Evolutionary conservation across 1,284 basidiomycete species (phyloP).

Genomic region (Marasmius sp.): DNA sequence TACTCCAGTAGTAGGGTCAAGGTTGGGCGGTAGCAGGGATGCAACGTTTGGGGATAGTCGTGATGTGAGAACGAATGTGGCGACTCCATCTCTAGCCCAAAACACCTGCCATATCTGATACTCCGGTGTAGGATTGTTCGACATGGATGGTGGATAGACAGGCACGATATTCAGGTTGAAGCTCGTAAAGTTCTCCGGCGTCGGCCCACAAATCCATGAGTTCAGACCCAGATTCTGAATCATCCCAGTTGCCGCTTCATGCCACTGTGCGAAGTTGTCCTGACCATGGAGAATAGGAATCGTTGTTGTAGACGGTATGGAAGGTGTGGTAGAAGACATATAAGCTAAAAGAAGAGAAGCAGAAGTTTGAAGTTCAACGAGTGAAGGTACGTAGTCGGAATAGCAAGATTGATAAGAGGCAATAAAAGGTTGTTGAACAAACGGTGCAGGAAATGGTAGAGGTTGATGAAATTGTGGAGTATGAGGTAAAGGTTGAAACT

Average conservation of each 20-base stretch:
- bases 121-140: too few species aligned
- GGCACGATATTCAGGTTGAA: background rate
- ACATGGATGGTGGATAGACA: background rate
- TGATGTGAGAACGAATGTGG: background rate
- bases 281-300: background rate
- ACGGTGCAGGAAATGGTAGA: too few species aligned
- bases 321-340: background rate
- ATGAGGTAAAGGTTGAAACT: background rate
- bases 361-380: background rate
- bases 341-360: background rate
- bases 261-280: background rate
- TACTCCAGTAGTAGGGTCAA: background rate
- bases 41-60: background rate
- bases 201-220: background rate
- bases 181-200: background rate
- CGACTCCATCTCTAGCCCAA: background rate
- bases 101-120: background rate
- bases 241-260: background rate
- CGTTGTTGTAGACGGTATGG: background rate
- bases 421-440: too few species aligned
- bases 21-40: background rate
- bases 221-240: background rate
- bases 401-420: too few species aligned
- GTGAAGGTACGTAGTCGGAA: too few species aligned
- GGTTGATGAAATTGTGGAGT: background rate